Conservation (phyloP, 1,139 yeast genomes). For the Kazachstania sp. region DNA sequence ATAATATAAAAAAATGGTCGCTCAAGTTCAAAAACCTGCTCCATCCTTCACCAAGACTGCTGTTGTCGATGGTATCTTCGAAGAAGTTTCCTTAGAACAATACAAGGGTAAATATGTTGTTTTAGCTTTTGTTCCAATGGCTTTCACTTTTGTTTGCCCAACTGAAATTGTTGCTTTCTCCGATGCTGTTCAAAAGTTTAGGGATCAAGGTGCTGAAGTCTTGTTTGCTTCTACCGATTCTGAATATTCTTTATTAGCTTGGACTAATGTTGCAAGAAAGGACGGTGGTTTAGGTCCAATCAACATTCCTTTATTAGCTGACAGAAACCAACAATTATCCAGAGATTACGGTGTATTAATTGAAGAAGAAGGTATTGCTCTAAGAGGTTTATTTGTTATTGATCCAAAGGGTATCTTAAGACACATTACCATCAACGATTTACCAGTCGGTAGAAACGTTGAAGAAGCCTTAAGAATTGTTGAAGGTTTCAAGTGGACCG, state of each 20-base stretch:
- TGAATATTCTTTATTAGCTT: constrained; percentile 92
- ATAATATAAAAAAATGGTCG: constrained; percentile 50
- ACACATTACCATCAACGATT: constrained; percentile 95
- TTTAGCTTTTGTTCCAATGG: constrained; percentile 94
- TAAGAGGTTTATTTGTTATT: constrained; percentile 95
- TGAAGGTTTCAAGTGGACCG: constrained; percentile 98
- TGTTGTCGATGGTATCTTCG: constrained; percentile 90
- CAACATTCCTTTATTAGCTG: constrained; percentile 89
- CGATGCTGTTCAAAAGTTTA: constrained; percentile 83
- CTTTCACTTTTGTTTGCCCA: constrained; percentile 98
- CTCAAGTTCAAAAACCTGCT: constrained; percentile 88
- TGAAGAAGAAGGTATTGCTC: constrained; percentile 92
- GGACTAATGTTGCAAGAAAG: constrained; percentile 95
- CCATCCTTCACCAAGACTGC: constrained; percentile 95
- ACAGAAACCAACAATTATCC: constrained; percentile 90
- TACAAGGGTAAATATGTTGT: constrained; percentile 98
- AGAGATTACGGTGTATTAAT: constrained; percentile 94
- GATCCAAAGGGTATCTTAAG: constrained; percentile 92
- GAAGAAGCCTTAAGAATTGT: constrained; percentile 95
- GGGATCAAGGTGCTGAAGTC: constrained; percentile 79
- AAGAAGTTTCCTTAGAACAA: constrained; percentile 87
- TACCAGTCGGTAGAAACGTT: constrained; percentile 98
- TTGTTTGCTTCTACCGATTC: constrained; percentile 97
- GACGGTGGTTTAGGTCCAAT: constrained; percentile 98
- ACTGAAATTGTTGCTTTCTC: constrained; percentile 98